Conservation (phyloP, 805 yeast species). For the Wickerhamomyces silvicola region DNA sequence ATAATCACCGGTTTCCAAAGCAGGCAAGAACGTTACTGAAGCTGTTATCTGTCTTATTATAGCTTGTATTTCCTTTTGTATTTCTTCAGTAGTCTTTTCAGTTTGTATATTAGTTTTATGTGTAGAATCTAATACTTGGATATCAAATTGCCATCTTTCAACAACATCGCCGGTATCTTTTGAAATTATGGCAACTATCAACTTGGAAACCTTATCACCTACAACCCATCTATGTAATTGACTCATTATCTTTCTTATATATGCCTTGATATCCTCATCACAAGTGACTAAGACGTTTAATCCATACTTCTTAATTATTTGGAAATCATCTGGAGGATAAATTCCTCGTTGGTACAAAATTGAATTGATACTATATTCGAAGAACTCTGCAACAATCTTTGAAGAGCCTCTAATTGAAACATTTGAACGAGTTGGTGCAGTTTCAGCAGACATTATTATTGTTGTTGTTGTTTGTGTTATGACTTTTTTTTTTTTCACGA, state of each 20-base stretch:
- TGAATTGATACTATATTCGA: constrained; percentile 72
- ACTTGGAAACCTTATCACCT: constrained; percentile 57
- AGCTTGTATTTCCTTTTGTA: constrained; percentile 74
- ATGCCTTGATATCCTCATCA: constrained; percentile 70
- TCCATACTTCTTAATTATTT: constrained; percentile 71
- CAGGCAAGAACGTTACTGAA: constrained; percentile 78
- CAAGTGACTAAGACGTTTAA: constrained; percentile 62
- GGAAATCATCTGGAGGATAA: constrained; percentile 83
- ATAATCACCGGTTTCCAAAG: constrained; percentile 52
- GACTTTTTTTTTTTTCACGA: not conserved
- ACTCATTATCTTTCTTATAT: constrained; percentile 57
- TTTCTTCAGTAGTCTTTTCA: constrained; percentile 32
- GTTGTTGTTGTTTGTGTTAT: constrained; percentile 8
- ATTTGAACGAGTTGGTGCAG: constrained; percentile 37
- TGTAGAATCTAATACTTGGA: constrained; percentile 34
- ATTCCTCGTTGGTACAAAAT: constrained; percentile 86
- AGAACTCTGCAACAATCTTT: constrained; percentile 73
- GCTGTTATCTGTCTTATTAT: constrained; percentile 86
- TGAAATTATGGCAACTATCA: constrained; percentile 68
- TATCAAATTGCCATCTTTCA: constrained; percentile 84
- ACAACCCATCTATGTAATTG: constrained; percentile 74
- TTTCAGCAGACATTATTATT: constrained; percentile 2
- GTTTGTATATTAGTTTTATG: constrained; percentile 6
- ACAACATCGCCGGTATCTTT: constrained; percentile 60
- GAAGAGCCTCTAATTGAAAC: constrained; percentile 63